Base-by-base conservation (phyloP, 1,284 basidiomycete species). In the Malassezia vespertilionis region DNA sequence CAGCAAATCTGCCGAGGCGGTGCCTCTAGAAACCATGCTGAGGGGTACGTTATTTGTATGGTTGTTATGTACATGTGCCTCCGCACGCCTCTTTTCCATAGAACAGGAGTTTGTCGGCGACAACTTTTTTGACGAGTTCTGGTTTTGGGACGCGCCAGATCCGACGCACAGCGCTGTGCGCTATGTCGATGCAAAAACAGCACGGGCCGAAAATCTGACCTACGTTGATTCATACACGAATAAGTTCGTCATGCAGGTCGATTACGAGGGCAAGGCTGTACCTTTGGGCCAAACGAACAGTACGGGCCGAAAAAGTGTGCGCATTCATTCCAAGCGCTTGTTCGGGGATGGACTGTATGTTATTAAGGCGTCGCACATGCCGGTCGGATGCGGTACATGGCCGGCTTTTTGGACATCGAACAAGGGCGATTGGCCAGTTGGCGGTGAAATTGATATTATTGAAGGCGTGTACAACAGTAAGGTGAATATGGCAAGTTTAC, bases 391-490 rank as follows among this genome's bases (percentile, higher is more conserved):
- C 33, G 59, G 44, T 6, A 57, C 57, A 1, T 69, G 66, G 66
- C 66, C 66, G 10, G 65, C 66, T 4, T 60, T 65, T 39, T 69
- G 66, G 66, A 58, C 61, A 12, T 48, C 57, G 40, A 52, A 52
- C 8, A 5, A 32, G 17, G 51, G 54, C 20, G 44, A 50, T 6
- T 65, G 63, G 63, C 63, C 63, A 15, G 49, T 53, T 27, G 59
- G 61, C 20, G 63, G 63, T 18, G 63, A 65, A 52, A 58, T 65
- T 33, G 63, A 65, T 46, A 57, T 65, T 14, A 56, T 65, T 42
- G 63, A 65, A 28, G 61, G 61, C 17, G 63, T 61, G 33, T 57
- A 63, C 27, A 57, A 55, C 44, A 52, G 54, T 27, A 57, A 55
- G 37, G 32, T 38, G 33, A 62, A 63, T 52, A 54, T 57, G 11